A percentile compares a stretch with the other conserved stretches of the same genome.
Conservation (phyloP, 2,329 filamentous ascomycete species). For the Metarhizium robertsii region DNA sequence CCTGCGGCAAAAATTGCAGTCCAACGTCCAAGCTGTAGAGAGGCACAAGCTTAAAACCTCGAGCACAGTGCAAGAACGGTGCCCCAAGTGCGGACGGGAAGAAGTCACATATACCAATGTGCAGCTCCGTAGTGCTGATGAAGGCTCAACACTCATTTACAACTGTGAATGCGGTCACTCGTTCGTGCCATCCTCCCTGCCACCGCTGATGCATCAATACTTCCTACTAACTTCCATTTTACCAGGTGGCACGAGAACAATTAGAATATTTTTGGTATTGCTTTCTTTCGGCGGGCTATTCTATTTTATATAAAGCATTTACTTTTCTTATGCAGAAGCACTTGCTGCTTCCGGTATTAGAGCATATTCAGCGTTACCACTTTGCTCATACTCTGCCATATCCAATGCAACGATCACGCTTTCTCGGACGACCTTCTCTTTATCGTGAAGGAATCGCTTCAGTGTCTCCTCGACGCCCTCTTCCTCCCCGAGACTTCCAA, state of each 20-base stretch:
- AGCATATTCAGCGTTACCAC: constrained; percentile 82
- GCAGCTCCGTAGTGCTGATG: constrained; percentile 85
- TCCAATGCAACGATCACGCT: constrained; percentile 92
- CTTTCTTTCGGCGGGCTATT: constrained; percentile 5
- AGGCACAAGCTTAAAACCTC: constrained; percentile 69
- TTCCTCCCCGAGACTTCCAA: constrained; percentile 89
- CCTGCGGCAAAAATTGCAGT: constrained; percentile 72
- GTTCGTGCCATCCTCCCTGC: constrained; percentile 37
- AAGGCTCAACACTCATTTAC: constrained; percentile 90
- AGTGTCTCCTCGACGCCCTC: constrained; percentile 83
- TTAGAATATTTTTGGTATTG: constrained; percentile 22
- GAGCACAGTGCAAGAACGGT: constrained; percentile 57
- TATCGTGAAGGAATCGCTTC: constrained; percentile 76
- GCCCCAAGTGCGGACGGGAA: constrained; percentile 69
- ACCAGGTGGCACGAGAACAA: constrained; percentile 52
- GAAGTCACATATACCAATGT: constrained; percentile 80
- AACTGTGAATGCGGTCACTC: constrained; percentile 79
- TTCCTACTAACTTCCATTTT: constrained; percentile 13
- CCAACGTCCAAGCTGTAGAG: constrained; percentile 75
- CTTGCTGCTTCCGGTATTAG: constrained; percentile 61
- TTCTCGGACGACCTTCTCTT: constrained; percentile 87
- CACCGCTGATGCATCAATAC: background rate
- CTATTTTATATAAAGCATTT: background rate
- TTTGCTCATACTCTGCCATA: constrained; percentile 96
- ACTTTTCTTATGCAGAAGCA: constrained; percentile 25